Evolutionary conservation across 495 filamentous ascomycete genomes (phyloP).

Genomic region (Chaetomidium leptoderma): DNA sequence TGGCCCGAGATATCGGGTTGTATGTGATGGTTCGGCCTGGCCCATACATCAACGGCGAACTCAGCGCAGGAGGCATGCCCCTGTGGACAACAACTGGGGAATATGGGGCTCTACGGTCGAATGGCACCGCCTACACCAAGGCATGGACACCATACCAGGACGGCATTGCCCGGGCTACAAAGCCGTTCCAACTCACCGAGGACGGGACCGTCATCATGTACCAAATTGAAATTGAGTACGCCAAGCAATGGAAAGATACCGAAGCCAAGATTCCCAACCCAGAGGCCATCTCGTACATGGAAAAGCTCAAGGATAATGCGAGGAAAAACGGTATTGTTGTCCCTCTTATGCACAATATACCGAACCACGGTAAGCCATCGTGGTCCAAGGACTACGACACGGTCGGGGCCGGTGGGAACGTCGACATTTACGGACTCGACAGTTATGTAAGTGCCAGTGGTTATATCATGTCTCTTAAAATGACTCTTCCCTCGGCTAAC

Average conservation of each 20-base stretch:
- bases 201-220: constrained; percentile 72
- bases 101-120: constrained; percentile 53
- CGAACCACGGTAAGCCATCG: constrained; percentile 24
- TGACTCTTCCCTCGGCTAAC: not conserved
- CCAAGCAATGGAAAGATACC: not conserved
- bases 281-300: constrained; percentile 51
- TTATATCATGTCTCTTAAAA: no score
- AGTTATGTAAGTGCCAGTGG: constrained; percentile 21
- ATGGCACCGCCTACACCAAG: constrained; percentile 53
- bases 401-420: constrained; percentile 41
- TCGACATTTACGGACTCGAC: constrained; percentile 76
- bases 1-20: constrained; percentile 37
- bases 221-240: constrained; percentile 78
- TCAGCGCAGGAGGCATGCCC: constrained; percentile 52
- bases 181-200: constrained; percentile 64
- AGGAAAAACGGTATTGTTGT: constrained; percentile 66
- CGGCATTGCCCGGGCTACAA: constrained; percentile 41
- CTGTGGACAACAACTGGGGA: constrained; percentile 61
- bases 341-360: constrained; percentile 67
- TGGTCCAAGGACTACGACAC: constrained; percentile 49
- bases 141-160: constrained; percentile 53
- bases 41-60: constrained; percentile 61
- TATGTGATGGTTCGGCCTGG: not conserved
- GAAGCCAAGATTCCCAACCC: constrained; percentile 47
- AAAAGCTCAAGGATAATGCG: constrained; percentile 63